Evolutionary conservation across 2,329 filamentous ascomycete species (phyloP), one percentile per base, ranked within the genome.

Genomic region (Cladobotryum protrusum): DNA sequence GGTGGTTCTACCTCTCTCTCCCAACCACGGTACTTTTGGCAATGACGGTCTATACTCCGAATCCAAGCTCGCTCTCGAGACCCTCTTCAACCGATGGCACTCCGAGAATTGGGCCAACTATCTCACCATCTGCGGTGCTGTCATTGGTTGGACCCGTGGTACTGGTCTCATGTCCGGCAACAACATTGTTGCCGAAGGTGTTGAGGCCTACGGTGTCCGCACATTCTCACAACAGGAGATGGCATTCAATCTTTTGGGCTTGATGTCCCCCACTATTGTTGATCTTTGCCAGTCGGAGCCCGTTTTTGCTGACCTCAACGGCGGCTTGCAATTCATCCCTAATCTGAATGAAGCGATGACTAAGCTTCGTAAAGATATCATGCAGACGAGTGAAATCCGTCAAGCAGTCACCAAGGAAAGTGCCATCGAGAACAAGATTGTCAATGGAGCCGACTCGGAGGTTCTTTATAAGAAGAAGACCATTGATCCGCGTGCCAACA

Each of bases 151-250:
- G 93, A 99, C 93, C 60, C 92, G 93, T 73, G 93, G 92, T 57
- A 99, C 93, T 56, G 93, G 93, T 66, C 83, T 99, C 61, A 99
- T 99, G 92, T 88, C 87, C 58, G 91, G 87, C 63, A 97, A 97
- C 78, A 97, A 99, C 70, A 84, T 97, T 61, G 91, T 97, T 57
- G 93, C 93, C 34, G 92, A 97, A 68, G 93, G 92, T 53, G 89
- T 99, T 50, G 93, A 99, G 76, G 89, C 88, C 61, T 93, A 95
- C 58, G 93, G 93, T 62, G 93, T 97, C 20, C 90, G 93, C 61
- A 99, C 93, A 4, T 99, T 99, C 78, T 97, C 92, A 9, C 93
- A 97, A 73, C 90, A 96, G 68, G 93, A 99, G 72, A 99, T 99
- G 93, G 93, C 93, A 14, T 99, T 99, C 79, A 99, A 99, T 72